Conservation (phyloP, 306 rosid species). For the Cucurbita maxima region DNA sequence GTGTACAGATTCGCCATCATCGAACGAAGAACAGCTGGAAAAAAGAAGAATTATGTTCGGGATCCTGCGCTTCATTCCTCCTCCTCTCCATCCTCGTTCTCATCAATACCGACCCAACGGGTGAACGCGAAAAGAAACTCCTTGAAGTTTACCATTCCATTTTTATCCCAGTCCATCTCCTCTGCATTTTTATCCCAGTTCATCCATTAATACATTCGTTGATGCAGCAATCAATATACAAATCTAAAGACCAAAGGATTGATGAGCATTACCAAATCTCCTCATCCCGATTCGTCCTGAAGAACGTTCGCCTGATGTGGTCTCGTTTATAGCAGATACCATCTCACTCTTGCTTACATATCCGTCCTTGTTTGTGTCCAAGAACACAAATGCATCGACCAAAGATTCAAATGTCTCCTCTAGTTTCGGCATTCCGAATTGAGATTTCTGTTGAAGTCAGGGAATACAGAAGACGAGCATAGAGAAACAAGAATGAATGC, state of each 20-base stretch:
- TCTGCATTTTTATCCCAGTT: conserved; percentile 32
- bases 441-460: conserved; percentile 53
- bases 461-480: conserved; percentile 17
- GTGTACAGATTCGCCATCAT: neutral
- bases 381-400: conserved; percentile 82
- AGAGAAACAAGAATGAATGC: neutral
- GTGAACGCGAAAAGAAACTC: conserved; percentile 91
- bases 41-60: neutral
- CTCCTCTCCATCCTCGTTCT: conserved; percentile 65
- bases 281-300: conserved; percentile 79
- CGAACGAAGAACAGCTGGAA: neutral
- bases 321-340: conserved; percentile 82
- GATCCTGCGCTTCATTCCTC: neutral
- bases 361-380: conserved; percentile 92
- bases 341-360: conserved; percentile 88
- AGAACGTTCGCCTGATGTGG: conserved; percentile 67
- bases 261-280: conserved; percentile 61
- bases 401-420: conserved; percentile 80
- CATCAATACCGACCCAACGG: conserved; percentile 91
- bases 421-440: conserved; percentile 52
- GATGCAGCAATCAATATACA: neutral
- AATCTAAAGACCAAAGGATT: neutral
- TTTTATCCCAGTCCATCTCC: conserved; percentile 98
- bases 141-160: conserved; percentile 96
- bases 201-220: neutral